phyloP scores from a whole-genome alignment of 768 basidiomycete species.

The Mycena olivaceomarginata region DNA sequence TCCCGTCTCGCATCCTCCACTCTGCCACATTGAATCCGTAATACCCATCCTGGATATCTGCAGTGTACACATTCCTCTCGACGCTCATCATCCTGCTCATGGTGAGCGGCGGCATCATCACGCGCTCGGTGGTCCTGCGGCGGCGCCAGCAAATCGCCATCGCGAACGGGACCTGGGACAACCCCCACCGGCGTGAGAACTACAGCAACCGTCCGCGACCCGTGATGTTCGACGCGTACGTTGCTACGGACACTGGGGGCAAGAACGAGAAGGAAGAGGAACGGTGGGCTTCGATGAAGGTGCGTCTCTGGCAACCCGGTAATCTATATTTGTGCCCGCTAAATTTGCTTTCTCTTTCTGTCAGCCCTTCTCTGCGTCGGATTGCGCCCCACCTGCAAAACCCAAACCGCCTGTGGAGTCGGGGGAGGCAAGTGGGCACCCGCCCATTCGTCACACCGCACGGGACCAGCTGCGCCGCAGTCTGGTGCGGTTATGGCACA shows the following conservation, averaged over 20 bases:
- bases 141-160: slow-evolving; percentile 64
- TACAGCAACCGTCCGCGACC: slow-evolving; percentile 8
- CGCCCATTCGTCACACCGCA: neutral
- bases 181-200: slow-evolving; percentile 24
- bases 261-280: slow-evolving; percentile 1
- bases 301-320: neutral
- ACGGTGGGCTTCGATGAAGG: slow-evolving; percentile 24
- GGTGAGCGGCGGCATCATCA: slow-evolving; percentile 64
- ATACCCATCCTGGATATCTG: too few species aligned
- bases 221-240: slow-evolving; percentile 20
- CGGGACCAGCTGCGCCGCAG: slow-evolving; percentile 10
- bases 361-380: slow-evolving; percentile 3
- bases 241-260: neutral
- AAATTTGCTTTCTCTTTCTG: neutral
- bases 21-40: too few species aligned
- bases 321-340: neutral
- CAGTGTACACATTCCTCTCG: slow-evolving; percentile 55
- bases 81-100: slow-evolving; percentile 65
- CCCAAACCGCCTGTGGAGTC: neutral
- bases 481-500: slow-evolving; percentile 4
- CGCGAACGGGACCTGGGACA: slow-evolving; percentile 60
- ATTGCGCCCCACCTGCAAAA: neutral
- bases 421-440: neutral
- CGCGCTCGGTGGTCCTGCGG: slow-evolving; percentile 62
- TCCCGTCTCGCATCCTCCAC: neutral